Evolutionary conservation across 345 rosid species (phyloP), one percentile per base, ranked within the genome.

Genomic region (Viola odorata): DNA sequence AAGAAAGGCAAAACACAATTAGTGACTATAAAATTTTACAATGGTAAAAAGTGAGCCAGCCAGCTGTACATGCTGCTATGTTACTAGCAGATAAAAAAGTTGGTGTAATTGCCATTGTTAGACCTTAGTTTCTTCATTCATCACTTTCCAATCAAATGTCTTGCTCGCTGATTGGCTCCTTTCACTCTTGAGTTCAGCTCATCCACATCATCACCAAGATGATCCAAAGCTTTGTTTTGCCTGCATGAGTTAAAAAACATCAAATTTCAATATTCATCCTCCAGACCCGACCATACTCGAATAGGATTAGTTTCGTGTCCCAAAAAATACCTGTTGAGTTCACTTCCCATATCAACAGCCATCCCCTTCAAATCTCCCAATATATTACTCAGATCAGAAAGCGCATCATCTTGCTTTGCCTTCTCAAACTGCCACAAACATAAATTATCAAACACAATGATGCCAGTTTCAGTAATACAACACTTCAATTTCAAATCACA

Each of bases 131-230:
- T n/a, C n/a, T n/a, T n/a, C n/a, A n/a, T 52, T 32, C 42, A 37
- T 67, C 56, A 72, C 55, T 72, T 72, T 3, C 45, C 49, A 40
- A 72, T 37, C 64, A 66, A 63, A 62, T 45, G 72, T 32, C 72
- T 68, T 11, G 72, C 50, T 47, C 76, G 72, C 23, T 72, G 76
- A 58, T 72, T 72, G 38, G 72, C 76, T 51, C 76, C 72, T 72
- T 67, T 72, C 59, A 67, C 76, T 62, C 76, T 56, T 58, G 61
- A 62, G 57, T 72, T 72, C 40, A 72, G 58, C 68, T 72, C 76
- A 36, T 72, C 72, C 41, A 67, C 64, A 41, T 72, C 76, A 55
- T 45, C 72, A 37, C 64, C 15, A 8, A 72, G 76, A 63, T 72
- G 68, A 72, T 72, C 69, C 4, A 72, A 45, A n/a, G 76, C 65